phyloP scores from a whole-genome alignment of 371 early-diverging fungal species.

The Batkoa obscura region DNA sequence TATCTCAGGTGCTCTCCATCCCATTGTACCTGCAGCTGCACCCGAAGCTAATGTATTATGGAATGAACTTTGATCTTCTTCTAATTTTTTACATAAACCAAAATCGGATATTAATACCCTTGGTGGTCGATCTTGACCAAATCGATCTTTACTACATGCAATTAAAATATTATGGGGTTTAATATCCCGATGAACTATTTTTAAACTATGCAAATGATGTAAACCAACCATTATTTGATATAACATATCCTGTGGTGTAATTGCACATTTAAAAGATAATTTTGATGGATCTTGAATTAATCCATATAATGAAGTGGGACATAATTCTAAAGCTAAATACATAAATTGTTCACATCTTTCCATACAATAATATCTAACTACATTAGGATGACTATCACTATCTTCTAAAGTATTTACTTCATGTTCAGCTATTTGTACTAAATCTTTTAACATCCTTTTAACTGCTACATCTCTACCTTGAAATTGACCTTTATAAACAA shows the following conservation, averaged over 20 bases:
- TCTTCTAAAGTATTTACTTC: constrained; percentile 85
- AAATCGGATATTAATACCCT: constrained; percentile 90
- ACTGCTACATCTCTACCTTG: constrained; percentile 84
- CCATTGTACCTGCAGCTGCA: constrained; percentile 66
- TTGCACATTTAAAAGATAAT: constrained; percentile 6
- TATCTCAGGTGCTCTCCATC: constrained; percentile 93
- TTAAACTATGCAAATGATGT: constrained; percentile 69
- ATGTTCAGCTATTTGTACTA: constrained; percentile 82
- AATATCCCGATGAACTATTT: constrained; percentile 93
- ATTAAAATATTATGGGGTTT: constrained; percentile 85
- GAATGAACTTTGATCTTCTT: constrained; percentile 83
- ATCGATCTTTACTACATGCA: constrained; percentile 26
- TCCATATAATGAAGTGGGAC: constrained; percentile 55
- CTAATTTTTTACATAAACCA: constrained; percentile 93
- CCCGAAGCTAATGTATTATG: constrained; percentile 53
- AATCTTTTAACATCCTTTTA: constrained; percentile 79
- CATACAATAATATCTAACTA: constrained; percentile 82
- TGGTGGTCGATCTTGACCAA: constrained; percentile 13
- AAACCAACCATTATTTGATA: constrained; percentile 67
- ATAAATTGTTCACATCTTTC: constrained; percentile 77
- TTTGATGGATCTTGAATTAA: constrained; percentile 19
- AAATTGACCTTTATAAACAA: constrained; percentile 82
- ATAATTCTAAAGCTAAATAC: constrained; percentile 87
- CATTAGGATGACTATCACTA: constrained; percentile 88
- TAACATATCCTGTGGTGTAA: constrained; percentile 28